Evolutionary conservation across 1,284 basidiomycete species (phyloP).

Genomic region (Fomes fomentarius): DNA sequence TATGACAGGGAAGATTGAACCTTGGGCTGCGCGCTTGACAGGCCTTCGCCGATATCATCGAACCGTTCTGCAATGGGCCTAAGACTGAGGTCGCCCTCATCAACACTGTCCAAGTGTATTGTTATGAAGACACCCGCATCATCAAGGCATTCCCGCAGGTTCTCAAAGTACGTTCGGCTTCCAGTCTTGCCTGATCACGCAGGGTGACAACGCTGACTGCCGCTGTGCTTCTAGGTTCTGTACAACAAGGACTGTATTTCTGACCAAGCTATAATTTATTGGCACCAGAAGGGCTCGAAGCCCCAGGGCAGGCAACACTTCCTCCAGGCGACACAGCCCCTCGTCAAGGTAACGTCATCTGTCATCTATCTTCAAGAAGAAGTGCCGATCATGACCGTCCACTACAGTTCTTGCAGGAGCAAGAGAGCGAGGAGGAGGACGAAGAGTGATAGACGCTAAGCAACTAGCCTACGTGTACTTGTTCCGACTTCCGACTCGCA

Average conservation of each 20-base stretch:
- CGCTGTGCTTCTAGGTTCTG: constrained; percentile 61
- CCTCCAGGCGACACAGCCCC: constrained; percentile 83
- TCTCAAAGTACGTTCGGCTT: constrained; percentile 65
- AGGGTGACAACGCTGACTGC: neutral
- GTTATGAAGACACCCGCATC: constrained; percentile 92
- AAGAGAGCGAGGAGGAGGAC: constrained; percentile 78
- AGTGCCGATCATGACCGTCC: constrained; percentile 10
- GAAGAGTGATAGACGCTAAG: constrained; percentile 43
- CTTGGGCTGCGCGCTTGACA: constrained; percentile 35
- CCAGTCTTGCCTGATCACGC: neutral
- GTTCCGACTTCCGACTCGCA: too few species aligned
- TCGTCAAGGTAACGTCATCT: constrained; percentile 76
- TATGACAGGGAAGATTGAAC: neutral
- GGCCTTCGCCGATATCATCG: constrained; percentile 84
- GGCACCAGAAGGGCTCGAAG: constrained; percentile 96
- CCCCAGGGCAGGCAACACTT: constrained; percentile 94
- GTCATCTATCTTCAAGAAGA: too few species aligned
- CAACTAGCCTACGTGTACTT: too few species aligned
- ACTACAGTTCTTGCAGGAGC: constrained; percentile 78
- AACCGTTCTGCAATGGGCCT: constrained; percentile 84
- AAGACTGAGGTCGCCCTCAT: constrained; percentile 92
- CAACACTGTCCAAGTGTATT: constrained; percentile 92
- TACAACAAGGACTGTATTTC: constrained; percentile 96
- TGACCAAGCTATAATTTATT: constrained; percentile 96
- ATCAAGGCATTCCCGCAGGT: constrained; percentile 94